Conservation (phyloP, 345 rosid genomes). For the Laguncularia racemosa region DNA sequence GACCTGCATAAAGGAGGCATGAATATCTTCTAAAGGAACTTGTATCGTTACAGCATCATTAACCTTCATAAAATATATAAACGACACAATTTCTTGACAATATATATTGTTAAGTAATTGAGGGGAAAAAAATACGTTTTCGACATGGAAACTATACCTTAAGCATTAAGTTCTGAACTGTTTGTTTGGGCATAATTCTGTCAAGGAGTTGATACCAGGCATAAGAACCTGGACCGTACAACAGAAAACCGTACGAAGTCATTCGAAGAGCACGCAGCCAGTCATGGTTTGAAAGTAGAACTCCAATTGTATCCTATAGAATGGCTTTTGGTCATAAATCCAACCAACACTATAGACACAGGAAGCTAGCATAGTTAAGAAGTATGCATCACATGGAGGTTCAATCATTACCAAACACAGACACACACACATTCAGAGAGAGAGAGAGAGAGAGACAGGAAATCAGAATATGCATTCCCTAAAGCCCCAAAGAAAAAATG, state of each 20-base stretch:
- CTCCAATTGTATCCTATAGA: conserved; percentile 33
- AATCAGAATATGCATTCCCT: neutral
- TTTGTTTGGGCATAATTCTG: conserved; percentile 57
- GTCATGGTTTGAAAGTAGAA: conserved; percentile 54
- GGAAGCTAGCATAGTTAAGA: neutral
- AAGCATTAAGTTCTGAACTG: conserved; percentile 47
- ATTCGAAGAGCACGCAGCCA: conserved; percentile 84
- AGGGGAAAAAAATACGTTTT: neutral
- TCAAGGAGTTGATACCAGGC: conserved; percentile 85
- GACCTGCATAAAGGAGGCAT: conserved; percentile 41
- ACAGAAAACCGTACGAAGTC: conserved; percentile 82
- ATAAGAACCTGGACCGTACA: conserved; percentile 91
- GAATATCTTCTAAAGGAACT: neutral
- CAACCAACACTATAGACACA: conserved; percentile 1
- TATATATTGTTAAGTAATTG: conserved; percentile 1
- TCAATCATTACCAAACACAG: neutral
- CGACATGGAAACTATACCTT: conserved; percentile 35
- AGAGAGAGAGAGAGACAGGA: neutral
- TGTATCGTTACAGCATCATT: neutral
- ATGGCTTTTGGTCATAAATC: conserved; percentile 5
- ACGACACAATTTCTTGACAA: neutral
- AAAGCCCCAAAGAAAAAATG: too few species aligned
- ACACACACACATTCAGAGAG: neutral
- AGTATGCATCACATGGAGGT: too few species aligned
- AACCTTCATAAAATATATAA: neutral